Base-by-base conservation (phyloP, 371 early-diverging fungal genomes). In the Lichtheimia ornata region DNA sequence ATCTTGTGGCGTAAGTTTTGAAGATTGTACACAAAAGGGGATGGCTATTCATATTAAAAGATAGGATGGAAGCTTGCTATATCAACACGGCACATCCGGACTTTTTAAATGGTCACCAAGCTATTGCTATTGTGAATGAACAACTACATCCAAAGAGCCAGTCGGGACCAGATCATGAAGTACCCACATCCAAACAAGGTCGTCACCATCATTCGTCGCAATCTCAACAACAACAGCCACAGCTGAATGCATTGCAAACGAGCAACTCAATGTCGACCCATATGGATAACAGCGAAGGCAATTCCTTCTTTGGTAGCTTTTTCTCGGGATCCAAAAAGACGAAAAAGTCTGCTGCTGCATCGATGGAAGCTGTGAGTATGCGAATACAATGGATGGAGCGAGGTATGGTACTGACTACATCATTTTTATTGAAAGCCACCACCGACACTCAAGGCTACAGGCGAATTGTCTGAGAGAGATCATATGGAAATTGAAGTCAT, bases 1-100 rank as follows among this genome's bases (percentile, higher is more conserved):
- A 97, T 66, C 81, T 98, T 61, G 91, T 98, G 54, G 63, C 84
- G 87, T 90, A 77, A 69, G 84, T 77, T 17, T 24, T 6, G 25
- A 12, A 17, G 18, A 24, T 25, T 4, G 54, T 40, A 47, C 3
- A 13, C 9, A 17, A 24, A n/a, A 6, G 20, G 41, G 22, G n/a
- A 50, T 13, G 22, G 5, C 5, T 2, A 47, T 47, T 24, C 6
- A 41, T 27, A 20, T 24, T 0, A 28, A 5, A 24, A 22, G 41
- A 4, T 70, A 89, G 88, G 30, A 94, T 96, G 88, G 98, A 98
- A 79, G 81, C 92, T 4, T 85, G 88, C 72, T 99, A 99, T 74
- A 92, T 99, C 77, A 99, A 98, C 84, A 99, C 99, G 2, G 98
- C 88, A 15, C 99, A 99, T 71, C 99, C 99, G 6, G 99, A 99